These are phyloP conservation scores for Eucalyptus rudis DNA, from an alignment of 345 rosid genomes.

Conservation along the genomic window DNA sequence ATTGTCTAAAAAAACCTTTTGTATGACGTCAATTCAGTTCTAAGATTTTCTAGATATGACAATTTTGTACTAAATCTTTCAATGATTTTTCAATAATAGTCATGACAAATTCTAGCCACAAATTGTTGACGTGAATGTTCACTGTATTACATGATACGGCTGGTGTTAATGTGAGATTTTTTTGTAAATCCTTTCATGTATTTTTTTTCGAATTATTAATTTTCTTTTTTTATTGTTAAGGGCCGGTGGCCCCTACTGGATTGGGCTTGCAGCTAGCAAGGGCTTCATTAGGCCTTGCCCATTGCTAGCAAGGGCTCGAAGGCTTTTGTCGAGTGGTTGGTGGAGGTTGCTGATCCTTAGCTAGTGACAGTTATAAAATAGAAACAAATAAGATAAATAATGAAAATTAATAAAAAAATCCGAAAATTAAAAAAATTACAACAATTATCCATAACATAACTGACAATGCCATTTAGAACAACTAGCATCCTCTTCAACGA, in stretches of 20 bases:
- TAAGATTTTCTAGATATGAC: background rate
- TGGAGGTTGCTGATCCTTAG: background rate
- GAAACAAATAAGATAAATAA: background rate
- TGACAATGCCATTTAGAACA: accelerated
- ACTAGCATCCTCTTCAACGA: accelerated
- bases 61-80: background rate
- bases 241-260: accelerated
- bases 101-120: accelerated
- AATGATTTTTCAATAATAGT: background rate
- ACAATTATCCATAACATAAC: accelerated
- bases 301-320: background rate
- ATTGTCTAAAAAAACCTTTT: background rate
- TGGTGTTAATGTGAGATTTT: accelerated
- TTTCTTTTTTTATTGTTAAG: background rate
- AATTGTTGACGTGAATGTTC: accelerated
- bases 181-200: background rate
- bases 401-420: background rate
- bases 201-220: background rate
- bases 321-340: accelerated
- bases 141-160: accelerated
- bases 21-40: accelerated
- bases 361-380: background rate
- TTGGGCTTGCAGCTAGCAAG: background rate
- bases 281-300: background rate
- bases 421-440: background rate